Evolutionary conservation across 805 yeast species (phyloP).

Genomic region (Yarrowia hollandica): DNA sequence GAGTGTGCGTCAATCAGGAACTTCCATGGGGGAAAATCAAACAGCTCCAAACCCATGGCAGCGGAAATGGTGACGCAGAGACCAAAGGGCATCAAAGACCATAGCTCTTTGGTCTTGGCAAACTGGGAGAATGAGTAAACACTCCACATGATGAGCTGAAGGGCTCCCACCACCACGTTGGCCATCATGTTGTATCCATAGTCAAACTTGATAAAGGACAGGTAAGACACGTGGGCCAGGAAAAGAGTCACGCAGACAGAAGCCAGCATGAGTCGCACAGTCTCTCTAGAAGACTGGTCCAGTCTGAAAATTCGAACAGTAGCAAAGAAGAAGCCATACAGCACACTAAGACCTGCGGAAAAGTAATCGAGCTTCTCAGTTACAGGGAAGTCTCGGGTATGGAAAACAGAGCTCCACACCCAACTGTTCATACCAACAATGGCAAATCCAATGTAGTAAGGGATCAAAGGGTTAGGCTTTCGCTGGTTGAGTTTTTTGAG

Average conservation of each 20-base stretch:
- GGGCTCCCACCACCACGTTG: constrained; percentile 72
- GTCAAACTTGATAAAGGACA: constrained; percentile 71
- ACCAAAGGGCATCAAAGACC: constrained; percentile 55
- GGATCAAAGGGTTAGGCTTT: constrained; percentile 33
- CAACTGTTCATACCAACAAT: constrained; percentile 80
- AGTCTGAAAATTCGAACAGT: constrained; percentile 60
- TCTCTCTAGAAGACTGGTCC: constrained; percentile 44
- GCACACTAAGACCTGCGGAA: constrained; percentile 86
- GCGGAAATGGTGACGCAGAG: constrained; percentile 54
- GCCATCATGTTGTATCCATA: constrained; percentile 94
- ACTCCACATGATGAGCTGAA: constrained; percentile 64
- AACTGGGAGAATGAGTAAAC: constrained; percentile 41
- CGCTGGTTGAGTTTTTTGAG: constrained; percentile 26
- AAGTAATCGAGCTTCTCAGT: constrained; percentile 90
- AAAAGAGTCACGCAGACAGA: constrained; percentile 53
- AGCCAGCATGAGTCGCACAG: constrained; percentile 44
- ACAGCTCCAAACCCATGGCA: constrained; percentile 88
- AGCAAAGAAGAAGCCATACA: constrained; percentile 74
- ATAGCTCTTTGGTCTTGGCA: constrained; percentile 35
- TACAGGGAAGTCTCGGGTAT: constrained; percentile 72
- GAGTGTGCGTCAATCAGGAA: constrained; percentile 87
- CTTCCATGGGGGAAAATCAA: constrained; percentile 77
- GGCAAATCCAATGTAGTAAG: constrained; percentile 52
- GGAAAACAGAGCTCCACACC: constrained; percentile 83
- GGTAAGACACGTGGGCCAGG: constrained; percentile 61